Base-by-base conservation (phyloP, 192 early-diverging fungal genomes). In the Funneliformis mosseae region DNA sequence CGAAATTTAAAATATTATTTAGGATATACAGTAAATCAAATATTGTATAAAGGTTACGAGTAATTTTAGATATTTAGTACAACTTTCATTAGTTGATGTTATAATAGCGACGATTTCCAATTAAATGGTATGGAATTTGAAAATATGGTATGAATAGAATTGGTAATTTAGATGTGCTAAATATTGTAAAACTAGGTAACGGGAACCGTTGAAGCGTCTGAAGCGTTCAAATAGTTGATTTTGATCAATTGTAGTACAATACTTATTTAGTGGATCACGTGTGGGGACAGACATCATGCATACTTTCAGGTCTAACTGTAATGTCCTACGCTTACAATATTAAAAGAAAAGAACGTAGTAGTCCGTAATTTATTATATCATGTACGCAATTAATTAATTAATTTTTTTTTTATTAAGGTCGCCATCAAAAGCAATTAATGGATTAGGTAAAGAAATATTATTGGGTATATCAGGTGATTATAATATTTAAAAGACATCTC, bases 21-120 rank as follows among this genome's bases (percentile, higher is more conserved):
- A 50, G 97, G 97, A 21, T 99, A 97, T n/a, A n/a, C n/a, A n/a
- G n/a, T 82, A 99, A 97, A 8, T 99, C 98, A 28, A 99, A 99
- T 81, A 88, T 99, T 5, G 93, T 99, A 18, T 94, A 94, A 23
- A 97, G 98, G 14, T 83, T 98, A 23, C 91, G 98, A 61, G 98
- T 98, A 80, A 88, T 92, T 94, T 99, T 80, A 89, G 92, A 33
- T 99, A 92, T 82, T 86, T 99, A 43, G 95, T 94, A 12, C 92
- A 99, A 82, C 94, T 97, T 85, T 86, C 88, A 8, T 89, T 96
- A 84, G n/a, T n/a, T n/a, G n/a, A 96, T 83, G 93, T 94, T 43
- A 72, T 99, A 59, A 97, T 98, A 3, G 88, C 98, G 5, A 94
- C 95, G 85, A 89, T 21, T 99, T 98, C 81, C 27, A 78, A 2